Base-by-base conservation (phyloP, 345 rosid genomes). In the Brassica nigra region DNA sequence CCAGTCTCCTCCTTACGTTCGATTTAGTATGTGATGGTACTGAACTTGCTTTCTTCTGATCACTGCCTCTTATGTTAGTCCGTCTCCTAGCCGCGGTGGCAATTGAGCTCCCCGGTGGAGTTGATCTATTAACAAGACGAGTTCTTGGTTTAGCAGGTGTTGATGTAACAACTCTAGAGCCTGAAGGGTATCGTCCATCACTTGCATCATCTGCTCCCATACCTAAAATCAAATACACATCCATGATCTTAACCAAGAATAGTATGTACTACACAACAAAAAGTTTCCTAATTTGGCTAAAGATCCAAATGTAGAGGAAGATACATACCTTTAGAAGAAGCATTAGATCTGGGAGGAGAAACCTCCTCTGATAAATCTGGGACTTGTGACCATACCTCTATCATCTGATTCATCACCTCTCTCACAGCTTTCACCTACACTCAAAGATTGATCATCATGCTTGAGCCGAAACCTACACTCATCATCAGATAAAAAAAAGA, bases 361-460 rank as follows among this genome's bases (percentile, higher is more conserved):
- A 66, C 85, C 73, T 88, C 97, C 27, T 90, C 92, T 0, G 93
- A 88, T 72, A 92, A 76, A 90, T 95, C 97, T 0, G 97, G 94
- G 52, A 95, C 87, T 86, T 90, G 90, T 83, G 88, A 91, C 99
- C 99, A 95, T 0, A 92, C 94, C 76, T 95, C 94, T 70, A 95
- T 76, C 91, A 87, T 88, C 87, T 89, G 87, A 77, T 63, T 86
- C 97, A 95, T 92, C 83, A 87, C 97, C 75, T 92, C 97, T 87
- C 99, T 90, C 8, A 85, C 91, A 55, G 90, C 91, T 87, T 90
- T 95, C 78, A 92, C 97, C 98, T 94, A 70, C 74, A 62, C 37
- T 42, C 49, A 42, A 10, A 10, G 49, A 42, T 42, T 42, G 49
- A 42, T 34, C 39, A 42, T 9, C 49, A 9, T 42, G 49, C 14